These are phyloP conservation scores for Clarireedia paspali DNA, from an alignment of 2,329 filamentous ascomycete species.

Conservation along the genomic window DNA sequence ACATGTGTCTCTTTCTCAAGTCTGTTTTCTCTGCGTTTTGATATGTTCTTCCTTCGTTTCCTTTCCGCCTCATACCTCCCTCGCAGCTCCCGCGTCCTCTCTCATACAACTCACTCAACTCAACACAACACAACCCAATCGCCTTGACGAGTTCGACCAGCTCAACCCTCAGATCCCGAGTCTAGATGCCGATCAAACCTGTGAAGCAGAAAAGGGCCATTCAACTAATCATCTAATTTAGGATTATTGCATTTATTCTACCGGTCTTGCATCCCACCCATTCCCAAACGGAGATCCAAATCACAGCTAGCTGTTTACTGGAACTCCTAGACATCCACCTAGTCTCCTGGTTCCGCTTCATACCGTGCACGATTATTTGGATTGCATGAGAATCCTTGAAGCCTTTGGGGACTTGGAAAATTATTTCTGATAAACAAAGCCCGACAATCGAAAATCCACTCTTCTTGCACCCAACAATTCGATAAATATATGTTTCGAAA, in stretches of 20 bases:
- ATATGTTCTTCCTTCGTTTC: too few relatives aligned
- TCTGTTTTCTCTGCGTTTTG: too few relatives aligned
- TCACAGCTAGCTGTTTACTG: not conserved
- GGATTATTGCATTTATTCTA: not conserved
- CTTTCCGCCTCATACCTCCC: too few relatives aligned
- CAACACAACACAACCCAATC: too few relatives aligned
- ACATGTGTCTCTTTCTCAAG: too few relatives aligned
- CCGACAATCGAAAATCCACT: not conserved
- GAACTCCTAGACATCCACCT: not conserved
- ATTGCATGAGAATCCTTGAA: not conserved
- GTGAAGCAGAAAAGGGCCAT: not conserved
- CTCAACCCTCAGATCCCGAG: not conserved
- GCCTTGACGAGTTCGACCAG: too few relatives aligned
- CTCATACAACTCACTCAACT: too few relatives aligned
- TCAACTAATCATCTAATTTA: not conserved
- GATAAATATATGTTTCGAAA: too few relatives aligned
- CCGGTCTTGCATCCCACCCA: not conserved
- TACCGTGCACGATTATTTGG: not conserved
- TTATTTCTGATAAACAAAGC: not conserved
- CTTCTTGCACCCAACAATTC: too few relatives aligned
- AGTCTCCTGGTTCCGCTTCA: not conserved
- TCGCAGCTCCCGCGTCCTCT: too few relatives aligned
- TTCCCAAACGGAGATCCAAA: not conserved
- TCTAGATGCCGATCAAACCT: not conserved
- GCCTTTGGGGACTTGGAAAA: not conserved